A percentile compares a stretch with the other conserved stretches of the same genome.
Evolutionary conservation across 805 yeast genomes (phyloP).

Genomic region (Vanderwaltozyma polyspora): DNA sequence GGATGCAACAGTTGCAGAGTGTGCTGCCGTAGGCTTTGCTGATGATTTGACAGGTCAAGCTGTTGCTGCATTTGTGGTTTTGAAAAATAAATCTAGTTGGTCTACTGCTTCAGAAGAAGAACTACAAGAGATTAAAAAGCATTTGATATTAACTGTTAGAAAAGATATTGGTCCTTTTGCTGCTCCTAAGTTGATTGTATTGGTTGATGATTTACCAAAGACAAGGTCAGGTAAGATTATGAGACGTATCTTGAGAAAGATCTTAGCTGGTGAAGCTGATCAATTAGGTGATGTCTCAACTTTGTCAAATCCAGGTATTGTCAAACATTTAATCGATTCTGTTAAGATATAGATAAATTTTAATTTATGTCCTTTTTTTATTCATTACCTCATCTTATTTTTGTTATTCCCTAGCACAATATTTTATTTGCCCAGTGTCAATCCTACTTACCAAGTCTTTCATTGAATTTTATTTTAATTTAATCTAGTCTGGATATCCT

Average conservation of each 20-base stretch:
- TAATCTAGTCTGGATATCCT: too few species aligned
- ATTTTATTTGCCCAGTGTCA: too few species aligned
- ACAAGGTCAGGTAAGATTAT: constrained; percentile 80
- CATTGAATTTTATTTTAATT: too few species aligned
- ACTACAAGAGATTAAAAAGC: constrained; percentile 44
- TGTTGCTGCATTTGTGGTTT: constrained; percentile 69
- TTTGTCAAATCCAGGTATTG: constrained; percentile 65
- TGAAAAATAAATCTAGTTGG: constrained; percentile 40
- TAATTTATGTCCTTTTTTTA: neutral
- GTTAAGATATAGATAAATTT: constrained; percentile 26
- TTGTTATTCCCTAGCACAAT: too few species aligned
- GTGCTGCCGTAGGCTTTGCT: constrained; percentile 74
- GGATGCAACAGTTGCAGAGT: constrained; percentile 58
- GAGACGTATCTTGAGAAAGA: constrained; percentile 76
- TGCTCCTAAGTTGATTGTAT: constrained; percentile 63
- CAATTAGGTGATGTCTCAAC: constrained; percentile 74
- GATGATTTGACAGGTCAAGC: constrained; percentile 84
- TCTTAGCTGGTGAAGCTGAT: constrained; percentile 64
- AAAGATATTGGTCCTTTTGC: constrained; percentile 80
- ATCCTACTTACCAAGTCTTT: too few species aligned
- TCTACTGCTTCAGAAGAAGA: constrained; percentile 31
- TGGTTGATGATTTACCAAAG: constrained; percentile 72
- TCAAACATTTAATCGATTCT: constrained; percentile 49
- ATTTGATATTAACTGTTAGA: constrained; percentile 58
- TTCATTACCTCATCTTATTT: neutral